A percentile compares a stretch with the other conserved stretches of the same genome.
Conservation (phyloP, 192 early-diverging fungal species). For the Dissophora ornata region DNA sequence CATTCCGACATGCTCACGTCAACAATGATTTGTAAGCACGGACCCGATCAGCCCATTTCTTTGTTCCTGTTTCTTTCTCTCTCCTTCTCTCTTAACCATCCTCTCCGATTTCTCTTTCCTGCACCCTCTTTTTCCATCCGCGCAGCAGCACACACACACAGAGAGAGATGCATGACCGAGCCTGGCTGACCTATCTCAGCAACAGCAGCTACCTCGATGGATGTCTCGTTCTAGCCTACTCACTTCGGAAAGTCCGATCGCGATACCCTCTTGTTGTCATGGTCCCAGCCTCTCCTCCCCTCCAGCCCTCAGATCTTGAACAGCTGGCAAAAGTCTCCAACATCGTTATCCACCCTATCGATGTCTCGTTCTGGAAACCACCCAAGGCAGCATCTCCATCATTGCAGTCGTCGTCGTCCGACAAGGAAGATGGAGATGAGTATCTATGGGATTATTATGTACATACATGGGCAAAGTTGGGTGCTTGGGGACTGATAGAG, state of each 20-base stretch:
- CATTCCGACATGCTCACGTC: too few species aligned
- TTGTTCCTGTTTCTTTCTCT: background rate
- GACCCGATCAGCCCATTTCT: background rate
- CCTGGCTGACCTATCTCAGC: slow-evolving; percentile 13
- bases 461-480: slow-evolving; percentile 72
- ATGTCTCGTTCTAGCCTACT: slow-evolving; percentile 25
- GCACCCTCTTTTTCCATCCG: too few species aligned
- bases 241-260: slow-evolving; percentile 19
- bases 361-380: slow-evolving; percentile 6
- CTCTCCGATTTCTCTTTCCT: too few species aligned
- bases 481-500: slow-evolving; percentile 68
- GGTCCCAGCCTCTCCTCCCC: slow-evolving; percentile 6
- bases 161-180: too few species aligned
- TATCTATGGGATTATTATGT: slow-evolving; percentile 30
- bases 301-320: background rate
- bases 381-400: background rate
- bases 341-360: slow-evolving; percentile 3
- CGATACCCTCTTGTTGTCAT: slow-evolving; percentile 21
- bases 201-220: slow-evolving; percentile 5
- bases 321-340: slow-evolving; percentile 1
- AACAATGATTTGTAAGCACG: background rate
- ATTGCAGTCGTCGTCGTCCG: too few species aligned
- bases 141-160: too few species aligned
- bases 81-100: background rate
- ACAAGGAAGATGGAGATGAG: slow-evolving; percentile 1